Base-by-base conservation (phyloP, 257 asterid species). In the Nicotiana benthamiana region DNA sequence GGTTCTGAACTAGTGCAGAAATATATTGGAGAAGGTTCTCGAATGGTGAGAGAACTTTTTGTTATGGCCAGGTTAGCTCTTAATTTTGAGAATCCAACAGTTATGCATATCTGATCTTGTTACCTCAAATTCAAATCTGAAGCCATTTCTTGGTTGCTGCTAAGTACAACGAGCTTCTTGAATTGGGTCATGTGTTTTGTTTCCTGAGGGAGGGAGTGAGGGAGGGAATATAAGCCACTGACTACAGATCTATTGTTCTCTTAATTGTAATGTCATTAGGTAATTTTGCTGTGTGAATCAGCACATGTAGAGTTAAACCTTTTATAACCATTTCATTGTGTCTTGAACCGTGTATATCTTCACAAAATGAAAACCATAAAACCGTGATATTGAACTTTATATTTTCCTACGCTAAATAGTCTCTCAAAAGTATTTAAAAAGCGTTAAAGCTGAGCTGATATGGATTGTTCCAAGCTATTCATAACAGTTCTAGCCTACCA, bases 31-130 rank as follows among this genome's bases (percentile, higher is more conserved):
- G 93, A 91, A 88, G 95, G 95, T 61, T 93, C 98, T 77, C 88
- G 98, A 77, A 93, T 93, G 98, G 96, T 93, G 84, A 90, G 98
- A 85, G 98, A 94, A 70, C 97, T 94, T 83, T 94, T 94, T 83
- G 98, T 94, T 52, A 94, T 94, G 98, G 97, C 98, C 83, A 91
- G 98, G 98, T 91, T 67, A 43, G 91, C 81, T 77, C 53, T 63
- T 34, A 51, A n/a, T 4, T 60, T 51, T 51, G 18, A 40, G 48
- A 40, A 40, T 40, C 48, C 48, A 13, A 51, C 56, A 13, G 5
- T 51, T 51, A 13, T 13, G 56, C 13, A 51, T 51, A 43, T 43
- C 36, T 70, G 34, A 22, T 43, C 36, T 34, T 43, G 12, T 70
- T 1, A 46, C 34, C 77, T 70, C 0, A 70, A 70, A 46, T 6